phyloP scores from a whole-genome alignment of 345 rosid species.

The Corymbia maculata region DNA sequence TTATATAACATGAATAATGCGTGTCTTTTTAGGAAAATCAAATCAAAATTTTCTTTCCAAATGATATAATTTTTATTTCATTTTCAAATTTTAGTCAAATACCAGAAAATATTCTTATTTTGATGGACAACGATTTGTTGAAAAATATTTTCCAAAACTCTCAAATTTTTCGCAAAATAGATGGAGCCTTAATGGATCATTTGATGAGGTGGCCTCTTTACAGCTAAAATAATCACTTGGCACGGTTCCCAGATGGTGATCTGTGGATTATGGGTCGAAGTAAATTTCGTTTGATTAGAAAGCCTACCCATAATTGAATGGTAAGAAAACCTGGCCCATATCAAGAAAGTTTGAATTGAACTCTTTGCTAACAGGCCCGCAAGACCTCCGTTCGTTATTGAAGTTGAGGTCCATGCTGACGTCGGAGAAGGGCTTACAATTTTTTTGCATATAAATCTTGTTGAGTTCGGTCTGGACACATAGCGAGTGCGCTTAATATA shows the following conservation, averaged over 20 bases:
- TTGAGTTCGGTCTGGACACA: not conserved
- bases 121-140: not conserved
- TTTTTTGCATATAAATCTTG: not conserved
- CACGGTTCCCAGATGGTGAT: not conserved
- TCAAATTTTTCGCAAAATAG: accelerated
- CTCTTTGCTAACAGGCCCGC: not conserved
- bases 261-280: not conserved
- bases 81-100: not conserved
- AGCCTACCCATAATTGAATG: not conserved
- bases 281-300: not conserved
- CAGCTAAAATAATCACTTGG: not conserved
- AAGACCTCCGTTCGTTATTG: not conserved
- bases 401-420: not conserved
- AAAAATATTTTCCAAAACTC: not conserved
- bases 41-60: too few species aligned
- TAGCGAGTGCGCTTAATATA: not conserved
- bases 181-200: not conserved
- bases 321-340: not conserved
- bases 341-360: not conserved
- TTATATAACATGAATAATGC: too few species aligned
- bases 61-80: too few species aligned
- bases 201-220: not conserved
- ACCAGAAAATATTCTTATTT: not conserved
- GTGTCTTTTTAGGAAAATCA: too few species aligned
- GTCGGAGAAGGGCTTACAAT: not conserved